A percentile compares a stretch with the other conserved stretches of the same genome.
Conservation (phyloP, 345 rosid species). For the Moricandia moricandioides region DNA sequence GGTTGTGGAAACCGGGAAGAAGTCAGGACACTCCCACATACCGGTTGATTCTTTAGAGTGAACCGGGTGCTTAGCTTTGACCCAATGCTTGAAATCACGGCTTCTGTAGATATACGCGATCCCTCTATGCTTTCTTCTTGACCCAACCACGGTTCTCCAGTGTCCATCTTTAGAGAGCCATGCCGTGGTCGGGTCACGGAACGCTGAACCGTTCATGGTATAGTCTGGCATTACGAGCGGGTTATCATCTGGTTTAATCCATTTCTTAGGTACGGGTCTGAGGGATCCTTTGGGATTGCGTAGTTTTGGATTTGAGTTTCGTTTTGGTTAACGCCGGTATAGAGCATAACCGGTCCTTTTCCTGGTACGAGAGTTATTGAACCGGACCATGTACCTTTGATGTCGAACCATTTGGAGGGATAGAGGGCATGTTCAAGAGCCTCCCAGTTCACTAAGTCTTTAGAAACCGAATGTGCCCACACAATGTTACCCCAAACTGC, state of each 20-base stretch:
- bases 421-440: slow-evolving; percentile 66
- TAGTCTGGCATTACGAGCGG: slow-evolving; percentile 52
- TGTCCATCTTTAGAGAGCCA: slow-evolving; percentile 57
- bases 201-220: slow-evolving; percentile 60
- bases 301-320: slow-evolving; percentile 63
- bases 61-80: slow-evolving; percentile 62
- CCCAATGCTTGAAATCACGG: slow-evolving; percentile 62
- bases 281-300: slow-evolving; percentile 61
- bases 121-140: slow-evolving; percentile 53
- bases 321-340: slow-evolving; percentile 62
- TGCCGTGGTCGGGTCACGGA: slow-evolving; percentile 91
- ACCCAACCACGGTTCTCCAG: slow-evolving; percentile 65
- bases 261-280: slow-evolving; percentile 74
- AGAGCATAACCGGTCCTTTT: slow-evolving; percentile 60
- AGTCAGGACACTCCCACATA: slow-evolving; percentile 97
- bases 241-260: slow-evolving; percentile 78
- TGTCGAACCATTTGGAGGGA: slow-evolving; percentile 68
- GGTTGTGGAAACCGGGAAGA: slow-evolving; percentile 54
- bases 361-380: slow-evolving; percentile 71
- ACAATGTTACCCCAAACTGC: slow-evolving; percentile 96
- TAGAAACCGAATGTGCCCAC: slow-evolving; percentile 95
- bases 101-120: slow-evolving; percentile 64
- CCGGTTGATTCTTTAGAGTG: slow-evolving; percentile 53
- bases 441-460: slow-evolving; percentile 74
- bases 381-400: slow-evolving; percentile 87